phyloP scores from a whole-genome alignment of 495 filamentous ascomycete genomes.

The Neurospora discreta region DNA sequence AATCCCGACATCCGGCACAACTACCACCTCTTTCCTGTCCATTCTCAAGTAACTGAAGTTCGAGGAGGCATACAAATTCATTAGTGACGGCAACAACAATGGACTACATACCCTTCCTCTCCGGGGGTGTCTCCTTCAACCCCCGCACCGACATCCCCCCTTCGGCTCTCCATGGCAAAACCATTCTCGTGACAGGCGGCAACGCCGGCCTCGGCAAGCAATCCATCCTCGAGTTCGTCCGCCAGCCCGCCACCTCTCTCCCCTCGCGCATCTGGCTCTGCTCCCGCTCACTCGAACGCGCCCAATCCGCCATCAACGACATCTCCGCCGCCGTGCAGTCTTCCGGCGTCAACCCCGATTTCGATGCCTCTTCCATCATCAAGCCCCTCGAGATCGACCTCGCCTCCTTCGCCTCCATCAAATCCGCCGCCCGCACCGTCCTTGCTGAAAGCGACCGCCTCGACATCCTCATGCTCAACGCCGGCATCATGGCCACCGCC shows the following conservation, averaged over 20 bases:
- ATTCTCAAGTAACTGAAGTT: rapidly evolving
- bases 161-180: slow-evolving; percentile 39
- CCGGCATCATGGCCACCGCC: slow-evolving; percentile 53
- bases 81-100: background rate
- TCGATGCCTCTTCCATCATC: slow-evolving; percentile 6
- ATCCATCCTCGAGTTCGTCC: slow-evolving; percentile 48
- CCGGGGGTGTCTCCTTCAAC: slow-evolving; percentile 2
- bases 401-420: slow-evolving; percentile 18
- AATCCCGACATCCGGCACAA: background rate
- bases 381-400: slow-evolving; percentile 29
- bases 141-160: slow-evolving; percentile 45
- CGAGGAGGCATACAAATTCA: background rate
- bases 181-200: slow-evolving; percentile 52
- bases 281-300: slow-evolving; percentile 38
- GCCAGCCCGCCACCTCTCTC: slow-evolving; percentile 26
- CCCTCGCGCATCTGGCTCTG: slow-evolving; percentile 47
- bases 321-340: slow-evolving; percentile 1
- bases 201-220: slow-evolving; percentile 59
- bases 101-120: background rate
- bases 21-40: background rate
- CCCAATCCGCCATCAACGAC: slow-evolving; percentile 8
- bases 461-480: slow-evolving; percentile 43
- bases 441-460: slow-evolving; percentile 19
- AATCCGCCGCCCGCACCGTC: slow-evolving; percentile 13
- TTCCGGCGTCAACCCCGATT: background rate